Base-by-base conservation (phyloP, 331 rosid genomes). In the Quercus tomentella region DNA sequence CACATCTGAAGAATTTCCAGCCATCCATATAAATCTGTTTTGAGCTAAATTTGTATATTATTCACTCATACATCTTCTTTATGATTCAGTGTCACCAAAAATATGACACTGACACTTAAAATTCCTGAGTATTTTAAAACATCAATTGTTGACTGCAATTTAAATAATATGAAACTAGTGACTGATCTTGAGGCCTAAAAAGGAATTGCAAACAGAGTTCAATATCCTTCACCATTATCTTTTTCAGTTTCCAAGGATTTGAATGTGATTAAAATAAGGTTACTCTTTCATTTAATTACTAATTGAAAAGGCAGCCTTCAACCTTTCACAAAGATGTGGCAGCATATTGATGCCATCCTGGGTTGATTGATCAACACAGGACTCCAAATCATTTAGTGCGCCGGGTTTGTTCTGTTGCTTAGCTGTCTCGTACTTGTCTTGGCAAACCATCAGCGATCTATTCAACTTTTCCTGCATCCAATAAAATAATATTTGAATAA, bases 361-460 rank as follows among this genome's bases (percentile, higher is more conserved):
- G 80, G 92, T 95, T 61, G 94, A 78, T 61, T 84, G 88, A 41
- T 95, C 94, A 45, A 94, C 94, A 62, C 98, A 95, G 9, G 97
- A 89, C 82, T 93, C 76, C 88, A 95, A 22, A 65, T 85, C 97
- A 74, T 79, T 83, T 72, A 85, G 73, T 20, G 91, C 85, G 30
- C 89, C 88, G 16, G 79, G 31, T 65, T 83, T 87, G 78, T 80
- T 82, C 75, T 95, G 98, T 61, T 84, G 89, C 89, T 84, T 95
- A 45, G 96, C 92, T 30, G 94, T 75, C 83, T 93, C 99, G 14
- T 31, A 91, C 91, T 88, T 93, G 81, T 95, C 99, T 71, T 95
- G 98, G 83, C 98, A 95, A 26, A 95, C 99, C 97, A 91, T 93
- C 54, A 95, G 82, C 57, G 96, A 91, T 76, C 99, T 89, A 71